Evolutionary conservation across 129 eudicot species (phyloP), one percentile per base, ranked within the genome.

Genomic region (Solidago caesia): DNA sequence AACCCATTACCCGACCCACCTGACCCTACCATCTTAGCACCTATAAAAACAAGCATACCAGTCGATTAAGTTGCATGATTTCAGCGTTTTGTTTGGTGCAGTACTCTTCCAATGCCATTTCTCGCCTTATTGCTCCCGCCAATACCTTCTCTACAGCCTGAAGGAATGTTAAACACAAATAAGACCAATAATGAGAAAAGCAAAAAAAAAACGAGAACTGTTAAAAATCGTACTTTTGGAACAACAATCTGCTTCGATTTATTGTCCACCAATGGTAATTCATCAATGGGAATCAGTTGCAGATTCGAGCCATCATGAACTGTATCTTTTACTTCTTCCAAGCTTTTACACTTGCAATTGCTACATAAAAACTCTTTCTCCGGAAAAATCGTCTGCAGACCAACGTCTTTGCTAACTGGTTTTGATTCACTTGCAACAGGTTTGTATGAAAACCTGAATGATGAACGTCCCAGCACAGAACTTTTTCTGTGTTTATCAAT

Each of bases 111-210:
- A 95, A 66, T 42, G 97, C 97, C 97, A 95, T 91, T 84, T 95
- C 99, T 82, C 99, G 88, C 80, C 99, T 87, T 64, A 95, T 88
- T 53, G 97, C 96, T 72, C 99, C 99, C 14, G 99, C 97, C 81
- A 95, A 78, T 4, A 95, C 99, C 79, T 91, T 95, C 75, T 95
- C 99, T 27, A 95, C 97, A 6, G 87, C 94, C 99, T 91, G 87
- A 75, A 71, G 44, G 55, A 64, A 68, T 12, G 69, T 75, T 59
- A 77, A 66, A 61, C 46, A 56, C 65, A 45, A 58, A 75, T 61
- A 25, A 64, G 43, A 67, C 62, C 25, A 12, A 27, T 43, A 43
- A 73, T 53, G 8, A 63, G 33, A 55, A 42, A 60, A 14, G 56
- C 7, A 58, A 13, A 0, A 6, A 25, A 68, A 2, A 11, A 21